A percentile compares a stretch with the other conserved stretches of the same genome.
Conservation (phyloP, 1,284 basidiomycete species). For the Microbotryum violaceum region DNA sequence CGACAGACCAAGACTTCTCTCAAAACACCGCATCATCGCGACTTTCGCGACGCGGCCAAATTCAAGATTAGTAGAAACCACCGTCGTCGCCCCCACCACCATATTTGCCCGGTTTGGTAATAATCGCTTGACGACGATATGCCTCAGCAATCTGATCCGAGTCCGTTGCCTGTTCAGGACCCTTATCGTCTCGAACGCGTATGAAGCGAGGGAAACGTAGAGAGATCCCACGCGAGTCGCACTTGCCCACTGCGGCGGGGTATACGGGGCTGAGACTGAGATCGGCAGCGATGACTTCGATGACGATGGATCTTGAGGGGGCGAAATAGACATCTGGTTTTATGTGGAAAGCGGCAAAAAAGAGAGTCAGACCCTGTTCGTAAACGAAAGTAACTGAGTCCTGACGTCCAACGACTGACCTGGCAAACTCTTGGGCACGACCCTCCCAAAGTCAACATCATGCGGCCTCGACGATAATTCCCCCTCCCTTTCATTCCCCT, state of each 20-base stretch:
- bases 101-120: constrained; percentile 49
- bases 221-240: constrained; percentile 82
- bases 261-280: constrained; percentile 94
- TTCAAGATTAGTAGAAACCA: constrained; percentile 72
- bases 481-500: constrained; percentile 32
- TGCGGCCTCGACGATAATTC: constrained; percentile 26
- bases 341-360: too few relatives aligned
- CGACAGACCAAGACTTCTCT: neutral
- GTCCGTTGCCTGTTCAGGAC: constrained; percentile 79
- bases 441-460: constrained; percentile 23
- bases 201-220: constrained; percentile 94
- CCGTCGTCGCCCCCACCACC: constrained; percentile 60
- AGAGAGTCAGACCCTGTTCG: neutral
- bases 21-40: too few relatives aligned
- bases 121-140: constrained; percentile 81
- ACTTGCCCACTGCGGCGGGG: constrained; percentile 65
- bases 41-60: neutral
- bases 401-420: neutral
- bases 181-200: constrained; percentile 85
- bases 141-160: constrained; percentile 94
- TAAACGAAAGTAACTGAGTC: neutral
- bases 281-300: constrained; percentile 97
- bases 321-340: constrained; percentile 35
- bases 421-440: constrained; percentile 1
- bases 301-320: constrained; percentile 53